These are phyloP conservation scores for Mycena galericulata DNA, from an alignment of 768 basidiomycete genomes.

Conservation along the genomic window DNA sequence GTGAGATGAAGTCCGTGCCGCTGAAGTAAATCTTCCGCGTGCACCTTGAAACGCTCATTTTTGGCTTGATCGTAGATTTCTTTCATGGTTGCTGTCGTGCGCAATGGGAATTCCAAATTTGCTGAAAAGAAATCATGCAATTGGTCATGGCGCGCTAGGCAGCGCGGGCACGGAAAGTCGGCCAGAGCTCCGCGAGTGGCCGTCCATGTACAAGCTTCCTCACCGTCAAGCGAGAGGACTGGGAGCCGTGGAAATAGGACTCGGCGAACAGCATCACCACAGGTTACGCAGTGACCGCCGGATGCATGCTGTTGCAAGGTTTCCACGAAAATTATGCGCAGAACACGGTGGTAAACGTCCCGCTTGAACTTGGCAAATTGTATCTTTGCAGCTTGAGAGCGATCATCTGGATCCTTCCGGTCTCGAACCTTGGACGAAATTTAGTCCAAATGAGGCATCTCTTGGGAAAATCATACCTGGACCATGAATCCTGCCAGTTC, in stretches of 20 bases:
- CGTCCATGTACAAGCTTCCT: slow-evolving; percentile 20
- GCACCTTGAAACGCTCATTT: not conserved
- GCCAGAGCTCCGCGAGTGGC: slow-evolving; percentile 13
- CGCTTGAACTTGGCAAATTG: slow-evolving; percentile 14
- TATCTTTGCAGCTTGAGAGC: slow-evolving; percentile 9
- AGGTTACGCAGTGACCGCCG: slow-evolving; percentile 9
- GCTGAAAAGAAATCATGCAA: slow-evolving; percentile 17
- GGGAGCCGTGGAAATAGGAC: slow-evolving; percentile 21
- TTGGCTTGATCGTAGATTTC: slow-evolving; percentile 3
- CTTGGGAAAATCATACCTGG: not conserved
- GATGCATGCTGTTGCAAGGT: not conserved
- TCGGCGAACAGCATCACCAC: slow-evolving; percentile 5
- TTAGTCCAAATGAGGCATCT: not conserved
- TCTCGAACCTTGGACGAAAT: slow-evolving; percentile 6
- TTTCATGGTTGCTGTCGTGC: slow-evolving; percentile 21
- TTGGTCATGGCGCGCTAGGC: slow-evolving; percentile 19
- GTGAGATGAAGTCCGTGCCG: slow-evolving; percentile 22
- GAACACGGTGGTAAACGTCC: slow-evolving; percentile 21
- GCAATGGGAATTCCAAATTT: not conserved
- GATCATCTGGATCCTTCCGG: slow-evolving; percentile 11
- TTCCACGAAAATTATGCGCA: slow-evolving; percentile 12
- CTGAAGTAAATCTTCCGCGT: slow-evolving; percentile 19
- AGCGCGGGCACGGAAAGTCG: slow-evolving; percentile 20
- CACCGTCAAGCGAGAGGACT: slow-evolving; percentile 13
- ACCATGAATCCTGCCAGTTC: slow-evolving; percentile 17